These are phyloP conservation scores for Leucosporidium scottii DNA, from an alignment of 768 basidiomycete species.

Conservation along the genomic window DNA sequence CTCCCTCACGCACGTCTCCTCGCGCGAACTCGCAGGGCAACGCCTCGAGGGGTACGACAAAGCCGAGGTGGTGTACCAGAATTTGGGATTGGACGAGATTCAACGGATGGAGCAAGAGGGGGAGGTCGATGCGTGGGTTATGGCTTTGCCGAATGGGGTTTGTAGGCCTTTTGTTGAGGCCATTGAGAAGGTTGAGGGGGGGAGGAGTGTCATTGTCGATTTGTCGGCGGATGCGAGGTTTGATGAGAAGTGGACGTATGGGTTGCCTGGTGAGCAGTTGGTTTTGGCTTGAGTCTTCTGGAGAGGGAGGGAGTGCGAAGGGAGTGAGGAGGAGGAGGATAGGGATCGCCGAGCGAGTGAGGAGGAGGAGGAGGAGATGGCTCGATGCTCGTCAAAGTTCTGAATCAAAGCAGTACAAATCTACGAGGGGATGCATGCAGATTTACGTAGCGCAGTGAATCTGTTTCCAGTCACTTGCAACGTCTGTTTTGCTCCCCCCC, in stretches of 20 bases:
- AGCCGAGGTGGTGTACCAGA: conserved; percentile 62
- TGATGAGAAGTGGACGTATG: conserved; percentile 92
- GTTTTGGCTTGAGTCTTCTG: not conserved
- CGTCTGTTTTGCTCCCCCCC: too few species aligned
- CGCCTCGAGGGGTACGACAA: conserved; percentile 76
- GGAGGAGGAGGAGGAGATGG: not conserved
- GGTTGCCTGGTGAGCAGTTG: conserved; percentile 83
- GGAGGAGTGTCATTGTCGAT: conserved; percentile 76
- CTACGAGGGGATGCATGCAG: too few species aligned
- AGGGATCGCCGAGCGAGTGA: not conserved
- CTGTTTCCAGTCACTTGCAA: too few species aligned
- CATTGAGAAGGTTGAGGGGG: conserved; percentile 58
- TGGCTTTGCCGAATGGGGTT: conserved; percentile 96
- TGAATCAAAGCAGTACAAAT: too few species aligned
- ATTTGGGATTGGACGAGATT: conserved; percentile 70
- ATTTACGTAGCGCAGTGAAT: too few species aligned
- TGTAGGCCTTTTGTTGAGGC: conserved; percentile 97
- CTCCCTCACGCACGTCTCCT: conserved; percentile 88
- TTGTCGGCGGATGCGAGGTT: conserved; percentile 92
- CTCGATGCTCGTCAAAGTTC: too few species aligned
- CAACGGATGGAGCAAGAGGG: conserved; percentile 80
- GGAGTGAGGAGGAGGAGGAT: not conserved
- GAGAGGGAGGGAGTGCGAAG: not conserved
- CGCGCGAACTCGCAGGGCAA: conserved; percentile 81
- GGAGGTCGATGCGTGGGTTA: conserved; percentile 95